Conservation (phyloP, 441 rosid genomes). For the Rhodomyrtus psidioides region DNA sequence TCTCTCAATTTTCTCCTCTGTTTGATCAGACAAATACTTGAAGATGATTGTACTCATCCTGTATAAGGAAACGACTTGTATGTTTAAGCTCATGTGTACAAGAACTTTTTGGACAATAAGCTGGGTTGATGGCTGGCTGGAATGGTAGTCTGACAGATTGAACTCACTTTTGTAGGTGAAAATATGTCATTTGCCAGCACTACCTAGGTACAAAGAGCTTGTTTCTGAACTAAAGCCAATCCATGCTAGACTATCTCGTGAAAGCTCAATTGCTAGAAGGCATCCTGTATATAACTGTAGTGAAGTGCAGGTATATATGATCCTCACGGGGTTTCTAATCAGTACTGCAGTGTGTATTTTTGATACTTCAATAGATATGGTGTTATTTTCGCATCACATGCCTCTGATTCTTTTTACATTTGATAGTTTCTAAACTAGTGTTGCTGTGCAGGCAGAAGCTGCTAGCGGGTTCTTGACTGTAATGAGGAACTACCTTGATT, state of each 20-base stretch:
- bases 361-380: background rate
- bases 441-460: conserved; percentile 57
- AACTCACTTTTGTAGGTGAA: conserved; percentile 34
- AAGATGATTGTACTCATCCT: background rate
- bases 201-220: conserved; percentile 74
- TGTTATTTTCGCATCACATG: background rate
- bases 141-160: background rate
- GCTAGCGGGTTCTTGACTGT: conserved; percentile 56
- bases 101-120: too few species aligned
- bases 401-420: background rate
- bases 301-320: conserved; percentile 67
- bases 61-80: too few species aligned
- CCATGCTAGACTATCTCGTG: conserved; percentile 52
- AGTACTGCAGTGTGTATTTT: background rate
- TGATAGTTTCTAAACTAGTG: background rate
- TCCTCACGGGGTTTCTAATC: background rate
- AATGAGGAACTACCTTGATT: conserved; percentile 74
- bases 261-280: conserved; percentile 50
- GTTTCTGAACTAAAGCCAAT: conserved; percentile 64
- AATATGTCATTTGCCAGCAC: conserved; percentile 53
- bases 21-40: background rate
- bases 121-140: background rate
- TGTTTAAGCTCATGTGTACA: too few species aligned
- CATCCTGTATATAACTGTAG: conserved; percentile 79
- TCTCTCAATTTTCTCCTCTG: background rate